Conservation (phyloP, 768 basidiomycete genomes). For the Lactifluus echinatus region DNA sequence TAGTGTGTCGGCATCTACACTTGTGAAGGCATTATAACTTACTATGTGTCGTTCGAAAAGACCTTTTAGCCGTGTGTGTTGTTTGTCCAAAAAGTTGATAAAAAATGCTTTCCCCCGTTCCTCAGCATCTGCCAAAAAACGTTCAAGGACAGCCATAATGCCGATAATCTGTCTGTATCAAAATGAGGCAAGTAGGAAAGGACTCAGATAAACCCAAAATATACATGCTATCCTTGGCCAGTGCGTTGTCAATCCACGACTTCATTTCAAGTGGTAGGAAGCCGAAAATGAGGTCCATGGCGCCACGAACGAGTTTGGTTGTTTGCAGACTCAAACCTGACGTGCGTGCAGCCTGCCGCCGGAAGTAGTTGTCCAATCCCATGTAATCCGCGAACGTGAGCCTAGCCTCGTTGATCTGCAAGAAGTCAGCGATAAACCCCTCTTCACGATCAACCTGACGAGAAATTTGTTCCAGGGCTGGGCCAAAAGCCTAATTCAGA, state of each 20-base stretch:
- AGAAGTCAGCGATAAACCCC: conserved; percentile 83
- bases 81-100: conserved; percentile 65
- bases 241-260: conserved; percentile 71
- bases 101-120: conserved; percentile 74
- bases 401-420: conserved; percentile 82
- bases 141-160: conserved; percentile 69
- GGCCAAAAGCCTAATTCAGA: conserved; percentile 53
- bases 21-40: conserved; percentile 22
- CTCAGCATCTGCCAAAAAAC: conserved; percentile 66
- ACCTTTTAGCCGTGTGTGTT: conserved; percentile 67
- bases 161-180: conserved; percentile 72
- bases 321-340: conserved; percentile 61
- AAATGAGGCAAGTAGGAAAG: neutral
- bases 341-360: conserved; percentile 76
- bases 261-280: conserved; percentile 81
- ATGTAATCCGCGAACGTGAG: conserved; percentile 95
- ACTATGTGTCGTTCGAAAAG: conserved; percentile 72
- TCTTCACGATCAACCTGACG: conserved; percentile 75
- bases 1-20: conserved; percentile 1
- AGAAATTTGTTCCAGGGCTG: conserved; percentile 67
- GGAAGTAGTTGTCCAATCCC: conserved; percentile 89
- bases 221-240: conserved; percentile 72
- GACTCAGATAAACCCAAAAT: conserved; percentile 9
- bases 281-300: conserved; percentile 93
- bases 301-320: conserved; percentile 71